phyloP scores from a whole-genome alignment of 108 stramenopile species.

The Aureococcus anophagefferens region DNA sequence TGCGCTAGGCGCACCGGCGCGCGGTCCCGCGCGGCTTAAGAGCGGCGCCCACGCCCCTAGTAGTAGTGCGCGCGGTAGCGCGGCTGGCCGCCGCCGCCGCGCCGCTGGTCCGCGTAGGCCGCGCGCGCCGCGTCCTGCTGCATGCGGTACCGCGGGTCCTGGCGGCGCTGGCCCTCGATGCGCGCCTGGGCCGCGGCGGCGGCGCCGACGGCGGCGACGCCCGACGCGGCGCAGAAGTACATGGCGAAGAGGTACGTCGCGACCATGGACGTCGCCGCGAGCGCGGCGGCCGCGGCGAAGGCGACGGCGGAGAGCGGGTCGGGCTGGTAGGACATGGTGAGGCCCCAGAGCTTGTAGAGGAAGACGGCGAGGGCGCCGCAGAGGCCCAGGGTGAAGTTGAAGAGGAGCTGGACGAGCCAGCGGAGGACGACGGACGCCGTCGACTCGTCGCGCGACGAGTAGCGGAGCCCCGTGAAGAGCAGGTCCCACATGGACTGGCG shows the following conservation, averaged over 20 bases:
- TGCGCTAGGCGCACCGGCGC: no score
- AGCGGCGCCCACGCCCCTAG: no score
- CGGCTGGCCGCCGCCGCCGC: no score
- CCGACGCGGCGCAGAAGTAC: neutral
- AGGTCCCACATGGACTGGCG: constrained; percentile 7
- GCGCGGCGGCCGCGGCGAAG: neutral
- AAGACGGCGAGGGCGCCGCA: constrained; percentile 7
- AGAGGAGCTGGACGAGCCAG: constrained; percentile 3
- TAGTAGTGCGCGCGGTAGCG: no score
- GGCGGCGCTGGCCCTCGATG: no score
- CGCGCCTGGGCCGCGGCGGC: no score
- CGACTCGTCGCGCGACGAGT: neutral
- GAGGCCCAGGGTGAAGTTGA: constrained; percentile 14
- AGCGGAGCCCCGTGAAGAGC: constrained; percentile 3
- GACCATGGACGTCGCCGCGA: constrained; percentile 11
- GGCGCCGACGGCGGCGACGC: no score
- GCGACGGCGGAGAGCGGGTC: no score
- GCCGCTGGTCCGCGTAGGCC: no score
- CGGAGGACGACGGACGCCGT: constrained; percentile 2
- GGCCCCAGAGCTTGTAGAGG: constrained; percentile 2
- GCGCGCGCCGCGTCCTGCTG: no score
- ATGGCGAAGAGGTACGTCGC: constrained; percentile 4
- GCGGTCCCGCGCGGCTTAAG: no score
- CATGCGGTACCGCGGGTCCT: no score
- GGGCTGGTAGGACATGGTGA: constrained; percentile 2